Base-by-base conservation (phyloP, 441 rosid genomes). In the Syzygium malaccense region DNA sequence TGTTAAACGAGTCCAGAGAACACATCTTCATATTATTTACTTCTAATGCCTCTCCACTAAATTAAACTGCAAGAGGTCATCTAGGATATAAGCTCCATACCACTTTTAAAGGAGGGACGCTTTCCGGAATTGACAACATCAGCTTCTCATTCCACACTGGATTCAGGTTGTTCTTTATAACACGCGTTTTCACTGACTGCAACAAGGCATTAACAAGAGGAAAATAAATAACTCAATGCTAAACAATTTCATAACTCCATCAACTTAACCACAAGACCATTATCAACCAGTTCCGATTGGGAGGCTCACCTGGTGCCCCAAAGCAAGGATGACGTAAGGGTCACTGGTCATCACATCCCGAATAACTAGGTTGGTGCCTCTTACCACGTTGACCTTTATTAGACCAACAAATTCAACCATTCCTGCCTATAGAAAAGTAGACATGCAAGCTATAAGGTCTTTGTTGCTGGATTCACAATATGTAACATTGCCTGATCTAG, bases 81-180 rank as follows among this genome's bases (percentile, higher is more conserved):
- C 7, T 57, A 64, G 79, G 53, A 88, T 54, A 80, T 56, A 41
- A 26, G 60, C 20, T 25, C 88, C 93, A 92, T 92, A 96, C 99
- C 95, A 97, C 95, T 96, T 94, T 97, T 45, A 98, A 92, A 91
- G 99, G 96, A 92, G 99, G 99, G 85, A 98, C 91, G 32, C 92
- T 92, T 83, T 97, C 99, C 1, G 99, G 99, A 90, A 98, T 98
- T 11, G 99, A 96, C 91, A 98, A 89, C 99, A 97, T 98, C 64
- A 98, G 93, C 64, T 96, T 95, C 91, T 98, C 99, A 90, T 97
- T 98, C 99, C 99, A 98, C 60, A 98, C 97, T 2, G 99, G 99
- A 91, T 98, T 98, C 91, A 98, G 93, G 93, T 95, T 97, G 95
- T 93, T 98, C 95, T 96, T 98, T 91, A 98, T 96, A 90, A 97